These are phyloP conservation scores for Pseudopediastrum boryanum DNA, from an alignment of 139 green algal species.

Conservation along the genomic window DNA sequence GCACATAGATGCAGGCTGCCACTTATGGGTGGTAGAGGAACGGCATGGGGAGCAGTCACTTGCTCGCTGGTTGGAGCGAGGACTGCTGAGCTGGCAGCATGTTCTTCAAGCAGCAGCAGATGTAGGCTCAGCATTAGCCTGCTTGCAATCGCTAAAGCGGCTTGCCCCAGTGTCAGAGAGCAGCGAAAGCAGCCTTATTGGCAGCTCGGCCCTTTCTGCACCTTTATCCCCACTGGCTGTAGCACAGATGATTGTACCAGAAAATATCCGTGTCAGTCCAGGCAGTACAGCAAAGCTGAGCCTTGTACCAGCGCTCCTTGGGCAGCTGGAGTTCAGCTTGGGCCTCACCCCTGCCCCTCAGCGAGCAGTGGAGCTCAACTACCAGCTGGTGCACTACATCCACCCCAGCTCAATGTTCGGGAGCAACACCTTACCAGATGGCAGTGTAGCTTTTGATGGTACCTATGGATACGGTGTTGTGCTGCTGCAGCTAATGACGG, in stretches of 20 bases:
- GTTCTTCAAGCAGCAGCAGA: slow-evolving; percentile 40
- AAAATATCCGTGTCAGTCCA: slow-evolving; percentile 52
- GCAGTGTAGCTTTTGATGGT: slow-evolving; percentile 19
- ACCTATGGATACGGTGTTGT: slow-evolving; percentile 62
- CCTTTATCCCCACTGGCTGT: slow-evolving; percentile 32
- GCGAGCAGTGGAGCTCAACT: slow-evolving; percentile 4
- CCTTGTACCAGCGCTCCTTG: slow-evolving; percentile 59
- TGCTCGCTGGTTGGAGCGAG: slow-evolving; percentile 48
- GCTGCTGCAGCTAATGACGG: slow-evolving; percentile 65
- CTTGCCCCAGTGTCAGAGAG: slow-evolving; percentile 24
- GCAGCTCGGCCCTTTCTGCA: slow-evolving; percentile 28
- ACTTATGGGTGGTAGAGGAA: slow-evolving; percentile 68
- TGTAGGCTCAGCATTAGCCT: slow-evolving; percentile 54
- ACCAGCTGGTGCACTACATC: slow-evolving; percentile 55
- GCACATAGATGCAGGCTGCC: slow-evolving; percentile 2
- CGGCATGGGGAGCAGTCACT: slow-evolving; percentile 54
- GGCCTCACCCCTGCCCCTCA: slow-evolving; percentile 14
- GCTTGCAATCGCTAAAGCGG: slow-evolving; percentile 52
- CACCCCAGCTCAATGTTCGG: slow-evolving; percentile 52
- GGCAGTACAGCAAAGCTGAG: slow-evolving; percentile 49
- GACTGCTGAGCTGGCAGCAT: slow-evolving; percentile 65
- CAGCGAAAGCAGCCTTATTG: not conserved
- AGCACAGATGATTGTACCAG: slow-evolving; percentile 27
- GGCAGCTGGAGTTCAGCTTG: slow-evolving; percentile 54
- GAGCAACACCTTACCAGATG: slow-evolving; percentile 10